These are phyloP conservation scores for Paxillus rubicundulus DNA, from an alignment of 768 basidiomycete species.

Conservation along the genomic window DNA sequence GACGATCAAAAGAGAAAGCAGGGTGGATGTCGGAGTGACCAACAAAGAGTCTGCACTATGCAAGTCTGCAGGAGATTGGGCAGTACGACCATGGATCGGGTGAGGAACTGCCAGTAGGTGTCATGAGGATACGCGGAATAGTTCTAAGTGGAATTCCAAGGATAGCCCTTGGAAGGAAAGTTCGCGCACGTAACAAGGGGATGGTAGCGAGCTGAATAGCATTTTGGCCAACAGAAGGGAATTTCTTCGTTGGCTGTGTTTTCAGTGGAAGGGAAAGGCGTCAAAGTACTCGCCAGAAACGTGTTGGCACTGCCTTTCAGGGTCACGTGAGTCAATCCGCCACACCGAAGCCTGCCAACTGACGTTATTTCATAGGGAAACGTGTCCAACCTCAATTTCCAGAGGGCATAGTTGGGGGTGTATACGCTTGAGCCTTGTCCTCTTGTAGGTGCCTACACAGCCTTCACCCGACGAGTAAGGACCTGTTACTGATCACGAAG, in stretches of 20 bases:
- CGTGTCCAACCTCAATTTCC: too few species aligned
- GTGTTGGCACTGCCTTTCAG: constrained; percentile 5
- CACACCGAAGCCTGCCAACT: not conserved
- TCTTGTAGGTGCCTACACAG: not conserved
- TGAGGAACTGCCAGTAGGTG: not conserved
- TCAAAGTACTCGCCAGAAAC: not conserved
- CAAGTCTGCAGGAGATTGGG: not conserved
- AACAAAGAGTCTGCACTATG: not conserved
- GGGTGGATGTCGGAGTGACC: not conserved
- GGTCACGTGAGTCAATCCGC: constrained; percentile 14
- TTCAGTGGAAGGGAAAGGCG: constrained; percentile 11
- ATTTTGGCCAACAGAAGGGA: not conserved
- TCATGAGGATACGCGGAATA: not conserved
- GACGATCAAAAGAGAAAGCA: not conserved
- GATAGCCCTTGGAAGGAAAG: constrained; percentile 6
- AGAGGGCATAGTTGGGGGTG: too few species aligned
- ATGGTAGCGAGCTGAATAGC: not conserved
- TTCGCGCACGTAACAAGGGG: not conserved
- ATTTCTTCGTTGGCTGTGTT: constrained; percentile 14
- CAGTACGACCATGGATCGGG: too few species aligned
- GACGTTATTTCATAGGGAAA: too few species aligned
- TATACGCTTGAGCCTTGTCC: too few species aligned
- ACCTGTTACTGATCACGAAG: not conserved
- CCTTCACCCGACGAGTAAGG: constrained; percentile 19
- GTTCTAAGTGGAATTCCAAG: constrained; percentile 11